phyloP scores from a whole-genome alignment of 2,329 filamentous ascomycete species.

The Teratosphaeria nubilosa region DNA sequence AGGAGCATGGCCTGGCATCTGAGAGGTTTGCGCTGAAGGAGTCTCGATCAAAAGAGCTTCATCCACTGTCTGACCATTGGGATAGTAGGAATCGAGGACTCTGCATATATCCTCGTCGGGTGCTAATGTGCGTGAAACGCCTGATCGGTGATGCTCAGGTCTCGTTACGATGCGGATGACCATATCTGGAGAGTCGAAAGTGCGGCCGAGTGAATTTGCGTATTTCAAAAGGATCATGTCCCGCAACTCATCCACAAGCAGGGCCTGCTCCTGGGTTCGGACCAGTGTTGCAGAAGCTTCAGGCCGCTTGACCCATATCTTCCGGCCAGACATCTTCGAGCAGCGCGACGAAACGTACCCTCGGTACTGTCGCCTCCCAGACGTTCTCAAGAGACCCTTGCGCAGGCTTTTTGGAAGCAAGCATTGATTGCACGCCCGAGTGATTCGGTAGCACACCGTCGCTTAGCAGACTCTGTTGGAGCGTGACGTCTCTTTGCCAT shows the following conservation, averaged over 20 bases:
- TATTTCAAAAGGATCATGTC: conserved; percentile 91
- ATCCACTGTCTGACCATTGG: conserved; percentile 74
- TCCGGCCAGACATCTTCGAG: conserved; percentile 41
- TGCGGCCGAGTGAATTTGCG: conserved; percentile 78
- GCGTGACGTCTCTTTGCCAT: not conserved
- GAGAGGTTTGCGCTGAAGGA: conserved; percentile 53
- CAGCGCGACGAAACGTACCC: not conserved
- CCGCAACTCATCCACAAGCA: conserved; percentile 79
- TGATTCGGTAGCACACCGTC: not conserved
- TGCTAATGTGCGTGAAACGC: conserved; percentile 56
- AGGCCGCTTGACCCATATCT: conserved; percentile 90
- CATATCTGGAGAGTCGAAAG: conserved; percentile 85
- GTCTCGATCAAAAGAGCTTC: conserved; percentile 90
- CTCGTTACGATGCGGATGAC: conserved; percentile 57
- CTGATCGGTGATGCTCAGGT: conserved; percentile 9
- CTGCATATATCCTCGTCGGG: conserved; percentile 77
- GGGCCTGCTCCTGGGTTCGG: conserved; percentile 71
- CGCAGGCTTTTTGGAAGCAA: not conserved
- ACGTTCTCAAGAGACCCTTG: not conserved
- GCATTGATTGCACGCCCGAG: not conserved
- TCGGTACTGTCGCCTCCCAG: not conserved
- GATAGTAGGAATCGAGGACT: conserved; percentile 75
- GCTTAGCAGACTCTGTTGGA: not conserved
- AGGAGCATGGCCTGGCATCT: conserved; percentile 74
- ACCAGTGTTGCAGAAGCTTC: conserved; percentile 80